Evolutionary conservation across 2,329 filamentous ascomycete genomes (phyloP), one percentile per base, ranked within the genome.

Genomic region (Colletotrichum sp.): DNA sequence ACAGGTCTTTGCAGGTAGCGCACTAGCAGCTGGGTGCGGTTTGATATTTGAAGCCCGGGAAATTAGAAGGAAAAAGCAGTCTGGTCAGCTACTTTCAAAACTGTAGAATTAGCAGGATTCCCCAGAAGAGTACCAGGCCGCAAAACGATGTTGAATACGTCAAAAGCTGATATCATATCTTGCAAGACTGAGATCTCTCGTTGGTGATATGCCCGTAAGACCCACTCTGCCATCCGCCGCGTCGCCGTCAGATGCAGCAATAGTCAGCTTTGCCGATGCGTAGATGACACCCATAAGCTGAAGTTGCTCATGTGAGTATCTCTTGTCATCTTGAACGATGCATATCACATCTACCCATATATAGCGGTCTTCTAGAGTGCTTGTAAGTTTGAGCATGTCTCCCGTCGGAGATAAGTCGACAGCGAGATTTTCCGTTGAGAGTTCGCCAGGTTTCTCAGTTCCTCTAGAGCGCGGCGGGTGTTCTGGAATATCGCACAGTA

Each of bases 341-440:
- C 10, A 74, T 5, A 74, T 28, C 9, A 55, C 30, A n/a, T 74
- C 39, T 1, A 65, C 63, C 71, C 64, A 69, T 57, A 72, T 16
- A 49, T 68, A 73, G 6, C 55, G 32, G 0, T 68, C 52, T 13
- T 24, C 55, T 10, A 69, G 18, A 4, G 34, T 6, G 26, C 13
- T 21, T 0, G 26, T n/a, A 6, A 28, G 13, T 39, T 26, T n/a
- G 13, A 21, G 57, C 36, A 2, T 55, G 44, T 9, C 63, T 32
- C 1, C 44, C 9, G 39, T 55, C n/a, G 5, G 7, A 34, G 62
- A 16, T 32, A 68, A 44, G 21, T 16, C 21, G 18, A 30, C 15
- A 18, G 9, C 39, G 6, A 24, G 13, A 6, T 28, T 59, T 24
- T 0, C 9, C 4, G 16, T 2, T 5, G 59, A 26, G 2, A 71